Percentiles rank a stretch among this genome's conserved stretches.
These are phyloP conservation scores for Fusarium tupiense DNA, from an alignment of 2,329 filamentous ascomycete species.

Conservation along the genomic window DNA sequence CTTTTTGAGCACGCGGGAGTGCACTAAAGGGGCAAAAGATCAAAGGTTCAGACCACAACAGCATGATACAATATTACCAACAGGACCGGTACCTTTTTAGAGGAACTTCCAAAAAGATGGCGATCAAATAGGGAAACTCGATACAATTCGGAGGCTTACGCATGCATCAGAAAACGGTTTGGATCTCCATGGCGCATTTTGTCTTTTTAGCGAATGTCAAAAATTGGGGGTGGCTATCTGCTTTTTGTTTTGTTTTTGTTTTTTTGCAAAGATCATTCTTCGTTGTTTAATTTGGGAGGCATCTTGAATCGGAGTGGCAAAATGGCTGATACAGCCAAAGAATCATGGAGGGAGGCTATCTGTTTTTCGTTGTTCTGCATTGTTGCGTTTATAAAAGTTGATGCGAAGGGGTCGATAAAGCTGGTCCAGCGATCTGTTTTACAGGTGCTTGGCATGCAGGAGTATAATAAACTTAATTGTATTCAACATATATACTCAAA, in stretches of 20 bases:
- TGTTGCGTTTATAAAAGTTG: constrained; percentile 15
- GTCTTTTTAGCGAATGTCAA: constrained; percentile 22
- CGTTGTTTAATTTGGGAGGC: constrained; percentile 7
- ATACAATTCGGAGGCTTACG: constrained; percentile 16
- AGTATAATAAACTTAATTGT: constrained; percentile 18
- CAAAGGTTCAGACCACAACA: constrained; percentile 9
- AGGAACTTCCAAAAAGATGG: constrained; percentile 9
- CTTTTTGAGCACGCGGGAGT: constrained; percentile 45
- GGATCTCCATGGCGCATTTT: constrained; percentile 33
- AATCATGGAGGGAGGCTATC: constrained; percentile 18
- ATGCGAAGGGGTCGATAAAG: neutral
- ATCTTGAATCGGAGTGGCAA: constrained; percentile 2
- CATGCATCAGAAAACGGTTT: constrained; percentile 26
- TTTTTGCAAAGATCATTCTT: constrained; percentile 10
- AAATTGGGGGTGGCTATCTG: constrained; percentile 34
- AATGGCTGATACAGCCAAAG: constrained; percentile 16
- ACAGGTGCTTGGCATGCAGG: neutral
- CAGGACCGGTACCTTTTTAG: constrained; percentile 17
- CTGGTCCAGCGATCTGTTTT: neutral
- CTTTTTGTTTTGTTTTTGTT: constrained; percentile 2
- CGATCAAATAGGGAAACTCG: constrained; percentile 8
- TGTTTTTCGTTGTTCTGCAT: constrained; percentile 12
- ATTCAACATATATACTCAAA: constrained; percentile 26
- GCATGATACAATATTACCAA: constrained; percentile 13
- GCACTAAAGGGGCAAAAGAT: constrained; percentile 31